Base-by-base conservation (phyloP, 257 asterid species). In the Salvia rosmarinus region DNA sequence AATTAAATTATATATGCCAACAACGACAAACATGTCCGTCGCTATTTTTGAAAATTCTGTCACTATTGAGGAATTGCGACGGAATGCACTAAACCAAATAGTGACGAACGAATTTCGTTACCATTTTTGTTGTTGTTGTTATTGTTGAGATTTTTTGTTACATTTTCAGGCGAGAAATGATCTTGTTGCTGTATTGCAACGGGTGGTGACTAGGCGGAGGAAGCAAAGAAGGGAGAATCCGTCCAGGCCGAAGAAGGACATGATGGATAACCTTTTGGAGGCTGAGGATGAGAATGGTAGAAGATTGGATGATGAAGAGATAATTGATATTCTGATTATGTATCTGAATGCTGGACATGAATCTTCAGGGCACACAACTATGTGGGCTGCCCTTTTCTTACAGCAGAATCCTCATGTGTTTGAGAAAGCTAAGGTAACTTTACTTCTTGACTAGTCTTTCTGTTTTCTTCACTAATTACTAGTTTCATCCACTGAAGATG, bases 311-410 rank as follows among this genome's bases (percentile, higher is more conserved):
- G 96, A 94, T 57, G 92, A 90, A 60, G 97, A 85, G 61, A 89
- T 91, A 23, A 89, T 91, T 32, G 98, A 94, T 68, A 60, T 90
- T 13, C 76, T 94, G 69, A 67, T 94, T 2, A 94, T 94, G 98
- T 94, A 94, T 58, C 68, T 94, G 39, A 94, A 94, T 76, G 98
- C 96, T 28, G 98, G 98, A 0, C 98, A 94, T 74, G 98, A 94
- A 79, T 94, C 98, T 40, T 91, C 98, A 6, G 96, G 92, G 4
- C 98, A 94, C 34, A 82, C 77, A 12, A 75, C 84, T 4, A 90
- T 90, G 98, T 94, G 98, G 98, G 89, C 88, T 9, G 79, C 95
- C 1, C 37, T 87, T 62, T 83, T 81, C 61, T 81, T 94, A 9
- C 97, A 94, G 72, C 74, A 72, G 54, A 60, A 94, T 56, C 91